Conservation (phyloP, 2,329 filamentous ascomycete genomes). For the Neopestalotiopsis clavispora region DNA sequence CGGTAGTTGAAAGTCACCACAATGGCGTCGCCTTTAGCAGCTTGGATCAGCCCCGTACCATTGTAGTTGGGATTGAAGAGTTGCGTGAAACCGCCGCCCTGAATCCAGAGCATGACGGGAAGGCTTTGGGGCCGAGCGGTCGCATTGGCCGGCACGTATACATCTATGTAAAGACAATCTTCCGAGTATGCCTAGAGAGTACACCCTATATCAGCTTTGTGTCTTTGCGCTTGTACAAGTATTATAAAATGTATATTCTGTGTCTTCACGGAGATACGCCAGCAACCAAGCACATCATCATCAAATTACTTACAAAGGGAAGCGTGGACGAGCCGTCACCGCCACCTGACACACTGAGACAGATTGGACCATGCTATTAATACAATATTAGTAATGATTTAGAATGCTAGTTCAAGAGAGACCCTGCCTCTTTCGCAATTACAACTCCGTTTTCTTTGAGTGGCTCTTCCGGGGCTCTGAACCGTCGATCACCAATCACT, state of each 20-base stretch:
- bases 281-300: too few relatives aligned
- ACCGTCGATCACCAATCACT: neutral
- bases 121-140: slow-evolving; percentile 13
- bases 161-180: slow-evolving; percentile 60
- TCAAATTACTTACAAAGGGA: neutral
- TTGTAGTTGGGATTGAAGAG: slow-evolving; percentile 32
- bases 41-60: slow-evolving; percentile 40
- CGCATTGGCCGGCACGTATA: slow-evolving; percentile 51
- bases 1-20: slow-evolving; percentile 36
- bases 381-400: neutral
- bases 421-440: neutral
- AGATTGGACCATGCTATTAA: neutral
- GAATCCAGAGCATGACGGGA: slow-evolving; percentile 31
- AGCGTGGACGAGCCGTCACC: neutral
- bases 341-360: neutral
- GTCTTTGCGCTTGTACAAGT: too few relatives aligned
- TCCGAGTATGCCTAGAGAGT: slow-evolving; percentile 34
- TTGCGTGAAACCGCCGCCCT: slow-evolving; percentile 30
- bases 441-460: neutral
- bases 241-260: too few relatives aligned
- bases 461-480: neutral
- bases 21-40: slow-evolving; percentile 26
- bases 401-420: neutral
- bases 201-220: too few relatives aligned
- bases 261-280: too few relatives aligned